Percentiles rank a stretch among this genome's conserved stretches.
phyloP scores from a whole-genome alignment of 768 basidiomycete species.

The Rhodotorula diobovata region DNA sequence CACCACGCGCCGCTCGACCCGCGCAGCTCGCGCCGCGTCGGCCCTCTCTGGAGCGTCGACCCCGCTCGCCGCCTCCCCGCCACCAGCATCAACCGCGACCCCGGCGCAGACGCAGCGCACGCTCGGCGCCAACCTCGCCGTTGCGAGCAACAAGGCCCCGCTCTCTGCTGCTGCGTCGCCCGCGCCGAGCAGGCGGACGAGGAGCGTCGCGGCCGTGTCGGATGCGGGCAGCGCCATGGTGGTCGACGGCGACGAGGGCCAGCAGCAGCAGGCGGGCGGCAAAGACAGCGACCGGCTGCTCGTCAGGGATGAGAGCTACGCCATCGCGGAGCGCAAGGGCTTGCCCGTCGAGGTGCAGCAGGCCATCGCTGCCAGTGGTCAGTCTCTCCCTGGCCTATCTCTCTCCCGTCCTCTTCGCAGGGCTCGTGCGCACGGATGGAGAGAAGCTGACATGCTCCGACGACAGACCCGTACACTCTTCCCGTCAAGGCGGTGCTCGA shows the following conservation, averaged over 20 bases:
- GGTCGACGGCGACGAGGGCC: conserved; percentile 24
- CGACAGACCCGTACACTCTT: conserved; percentile 25
- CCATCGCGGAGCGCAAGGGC: conserved; percentile 18
- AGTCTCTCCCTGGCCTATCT: background rate
- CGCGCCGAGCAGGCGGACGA: conserved; percentile 6
- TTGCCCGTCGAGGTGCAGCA: conserved; percentile 34
- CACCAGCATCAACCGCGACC: background rate
- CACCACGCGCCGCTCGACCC: conserved; percentile 3
- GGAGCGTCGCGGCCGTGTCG: conserved; percentile 1
- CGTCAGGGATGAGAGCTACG: conserved; percentile 30
- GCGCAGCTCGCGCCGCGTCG: conserved; percentile 8
- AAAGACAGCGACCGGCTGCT: conserved; percentile 18
- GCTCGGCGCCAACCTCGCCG: conserved; percentile 9
- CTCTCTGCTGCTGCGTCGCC: conserved; percentile 3
- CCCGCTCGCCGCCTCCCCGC: background rate
- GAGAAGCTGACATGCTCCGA: too few relatives aligned
- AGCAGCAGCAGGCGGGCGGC: background rate
- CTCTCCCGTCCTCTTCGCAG: rapidly evolving
- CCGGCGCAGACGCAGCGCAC: background rate
- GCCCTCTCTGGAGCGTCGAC: conserved; percentile 6
- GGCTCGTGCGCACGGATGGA: too few relatives aligned
- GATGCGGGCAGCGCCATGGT: background rate
- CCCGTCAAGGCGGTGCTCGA: conserved; percentile 39
- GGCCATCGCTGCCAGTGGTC: conserved; percentile 26
- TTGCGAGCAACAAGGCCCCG: background rate